Evolutionary conservation across 441 rosid species (phyloP).

Genomic region (Melastoma candidum): DNA sequence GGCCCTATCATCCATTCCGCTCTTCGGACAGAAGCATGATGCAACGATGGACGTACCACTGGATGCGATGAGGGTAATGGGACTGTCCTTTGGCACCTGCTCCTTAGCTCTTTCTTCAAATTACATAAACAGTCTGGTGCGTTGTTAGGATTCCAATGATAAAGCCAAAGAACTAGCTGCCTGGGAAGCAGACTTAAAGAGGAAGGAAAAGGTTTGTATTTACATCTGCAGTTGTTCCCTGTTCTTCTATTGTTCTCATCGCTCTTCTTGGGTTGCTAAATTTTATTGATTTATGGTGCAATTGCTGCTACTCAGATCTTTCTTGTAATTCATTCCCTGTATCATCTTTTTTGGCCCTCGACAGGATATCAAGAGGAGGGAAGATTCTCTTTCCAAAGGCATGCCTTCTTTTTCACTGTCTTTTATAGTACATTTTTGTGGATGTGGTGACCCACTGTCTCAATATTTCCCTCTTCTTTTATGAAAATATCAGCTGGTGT

Average conservation of each 20-base stretch:
- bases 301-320: too few species aligned
- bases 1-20: slow-evolving; percentile 39
- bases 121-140: not conserved
- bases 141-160: slow-evolving; percentile 59
- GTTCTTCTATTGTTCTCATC: not conserved
- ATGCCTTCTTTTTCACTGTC: slow-evolving; percentile 12
- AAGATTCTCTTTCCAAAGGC: slow-evolving; percentile 69
- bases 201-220: slow-evolving; percentile 63
- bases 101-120: slow-evolving; percentile 1
- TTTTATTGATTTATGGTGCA: too few species aligned
- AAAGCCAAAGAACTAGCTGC: slow-evolving; percentile 67
- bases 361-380: slow-evolving; percentile 84
- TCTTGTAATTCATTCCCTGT: not conserved
- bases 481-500: slow-evolving; percentile 53
- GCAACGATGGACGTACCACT: slow-evolving; percentile 91
- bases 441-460: slow-evolving; percentile 2
- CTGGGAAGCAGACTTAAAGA: slow-evolving; percentile 86
- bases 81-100: not conserved
- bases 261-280: too few species aligned
- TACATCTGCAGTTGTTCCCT: slow-evolving; percentile 1
- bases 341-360: not conserved
- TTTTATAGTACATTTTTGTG: slow-evolving; percentile 1
- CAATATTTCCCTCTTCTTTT: slow-evolving; percentile 5
- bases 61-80: slow-evolving; percentile 60
- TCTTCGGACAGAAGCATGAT: slow-evolving; percentile 50